Percentiles rank a stretch among this genome's conserved stretches.
phyloP scores from a whole-genome alignment of 257 asterid genomes.

The Petunia axillaris region DNA sequence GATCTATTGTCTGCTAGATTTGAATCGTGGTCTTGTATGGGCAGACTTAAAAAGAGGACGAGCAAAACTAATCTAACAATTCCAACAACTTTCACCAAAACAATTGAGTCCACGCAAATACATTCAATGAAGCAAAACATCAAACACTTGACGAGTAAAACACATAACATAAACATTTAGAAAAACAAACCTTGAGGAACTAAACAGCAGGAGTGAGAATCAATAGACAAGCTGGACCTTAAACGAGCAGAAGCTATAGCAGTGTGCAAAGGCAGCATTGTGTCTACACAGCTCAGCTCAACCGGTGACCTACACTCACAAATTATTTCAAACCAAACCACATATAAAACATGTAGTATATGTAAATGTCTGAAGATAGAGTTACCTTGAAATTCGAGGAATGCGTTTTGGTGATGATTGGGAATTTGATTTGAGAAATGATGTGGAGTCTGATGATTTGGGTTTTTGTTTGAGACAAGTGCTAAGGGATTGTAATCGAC shows the following conservation, averaged over 20 bases:
- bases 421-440: conserved; percentile 36
- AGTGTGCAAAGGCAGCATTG: conserved; percentile 67
- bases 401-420: conserved; percentile 42
- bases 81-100: neutral
- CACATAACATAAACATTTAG: neutral
- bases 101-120: too few species aligned
- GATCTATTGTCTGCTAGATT: too few species aligned
- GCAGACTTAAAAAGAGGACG: neutral
- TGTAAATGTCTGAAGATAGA: neutral
- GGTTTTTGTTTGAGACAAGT: conserved; percentile 33
- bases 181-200: conserved; percentile 59
- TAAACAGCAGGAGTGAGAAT: conserved; percentile 61
- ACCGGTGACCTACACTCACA: conserved; percentile 54
- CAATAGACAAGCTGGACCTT: conserved; percentile 52
- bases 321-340: neutral
- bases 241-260: conserved; percentile 68
- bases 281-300: conserved; percentile 56
- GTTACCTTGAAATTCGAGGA: conserved; percentile 50
- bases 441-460: conserved; percentile 22
- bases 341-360: neutral
- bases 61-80: neutral
- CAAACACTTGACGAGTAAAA: neutral
- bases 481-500: conserved; percentile 39
- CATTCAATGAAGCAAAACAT: neutral
- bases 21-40: neutral